phyloP scores from a whole-genome alignment of 2,329 filamentous ascomycete species.

The Venturia carpophila region DNA sequence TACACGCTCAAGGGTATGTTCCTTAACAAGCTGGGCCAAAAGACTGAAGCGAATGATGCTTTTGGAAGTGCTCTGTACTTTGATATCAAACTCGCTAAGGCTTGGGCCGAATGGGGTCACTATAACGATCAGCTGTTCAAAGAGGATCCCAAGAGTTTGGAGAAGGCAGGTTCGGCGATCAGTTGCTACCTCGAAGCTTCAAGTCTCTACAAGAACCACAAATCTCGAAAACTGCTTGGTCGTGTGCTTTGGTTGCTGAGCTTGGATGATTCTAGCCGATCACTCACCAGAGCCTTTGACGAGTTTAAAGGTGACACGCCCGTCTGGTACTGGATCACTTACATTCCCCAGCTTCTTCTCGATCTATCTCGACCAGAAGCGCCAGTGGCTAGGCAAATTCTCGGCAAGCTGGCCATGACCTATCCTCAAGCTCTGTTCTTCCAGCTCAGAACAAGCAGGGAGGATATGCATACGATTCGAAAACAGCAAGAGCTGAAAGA shows the following conservation, averaged over 20 bases:
- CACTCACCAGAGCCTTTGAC: slow-evolving; percentile 78
- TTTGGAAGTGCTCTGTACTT: slow-evolving; percentile 95
- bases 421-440: slow-evolving; percentile 96
- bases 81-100: slow-evolving; percentile 89
- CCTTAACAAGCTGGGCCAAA: slow-evolving; percentile 83
- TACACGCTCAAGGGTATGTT: slow-evolving; percentile 99
- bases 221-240: slow-evolving; percentile 87
- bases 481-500: slow-evolving; percentile 66
- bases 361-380: slow-evolving; percentile 89
- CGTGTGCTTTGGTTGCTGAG: slow-evolving; percentile 93
- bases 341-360: slow-evolving; percentile 91
- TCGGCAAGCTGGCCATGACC: slow-evolving; percentile 88
- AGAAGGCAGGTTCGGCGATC: slow-evolving; percentile 80
- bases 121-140: slow-evolving; percentile 98
- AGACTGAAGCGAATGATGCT: slow-evolving; percentile 83
- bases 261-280: slow-evolving; percentile 79
- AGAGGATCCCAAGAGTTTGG: slow-evolving; percentile 72
- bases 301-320: slow-evolving; percentile 96
- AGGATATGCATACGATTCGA: slow-evolving; percentile 89
- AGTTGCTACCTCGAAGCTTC: slow-evolving; percentile 96
- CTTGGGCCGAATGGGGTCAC: slow-evolving; percentile 98
- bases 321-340: slow-evolving; percentile 99
- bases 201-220: slow-evolving; percentile 93
- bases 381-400: slow-evolving; percentile 72
- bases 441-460: slow-evolving; percentile 82